Evolutionary conservation across 1,284 basidiomycete species (phyloP).

Genomic region (Exsudoporus floridanus): DNA sequence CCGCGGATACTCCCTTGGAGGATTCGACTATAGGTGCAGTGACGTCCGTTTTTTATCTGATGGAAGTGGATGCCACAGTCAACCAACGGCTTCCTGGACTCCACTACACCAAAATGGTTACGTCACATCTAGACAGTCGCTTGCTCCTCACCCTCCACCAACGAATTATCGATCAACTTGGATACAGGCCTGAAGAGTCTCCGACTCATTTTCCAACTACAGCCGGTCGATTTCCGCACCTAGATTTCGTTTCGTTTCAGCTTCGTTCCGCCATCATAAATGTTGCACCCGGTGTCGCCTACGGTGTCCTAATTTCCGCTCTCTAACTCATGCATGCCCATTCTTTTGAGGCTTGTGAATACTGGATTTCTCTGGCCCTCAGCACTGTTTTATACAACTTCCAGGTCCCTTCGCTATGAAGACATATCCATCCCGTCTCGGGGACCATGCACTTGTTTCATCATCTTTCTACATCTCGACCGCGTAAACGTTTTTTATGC

Average conservation of each 20-base stretch:
- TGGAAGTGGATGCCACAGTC: constrained; percentile 39
- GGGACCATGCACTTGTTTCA: constrained; percentile 33
- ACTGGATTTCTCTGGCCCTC: constrained; percentile 35
- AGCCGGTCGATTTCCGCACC: constrained; percentile 21
- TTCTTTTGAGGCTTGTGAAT: constrained; percentile 38
- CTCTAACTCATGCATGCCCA: constrained; percentile 36
- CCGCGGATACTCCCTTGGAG: constrained; percentile 61
- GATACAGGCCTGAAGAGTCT: constrained; percentile 46
- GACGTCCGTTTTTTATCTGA: constrained; percentile 45
- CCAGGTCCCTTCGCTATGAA: constrained; percentile 42
- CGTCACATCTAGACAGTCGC: constrained; percentile 35
- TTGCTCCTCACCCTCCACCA: constrained; percentile 39
- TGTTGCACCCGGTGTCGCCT: constrained; percentile 22
- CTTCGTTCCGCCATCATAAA: constrained; percentile 29
- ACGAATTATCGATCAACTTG: constrained; percentile 49
- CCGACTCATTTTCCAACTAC: constrained; percentile 10
- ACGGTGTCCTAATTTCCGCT: constrained; percentile 38
- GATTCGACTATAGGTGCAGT: constrained; percentile 50
- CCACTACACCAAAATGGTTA: constrained; percentile 43
- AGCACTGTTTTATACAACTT: constrained; percentile 30
- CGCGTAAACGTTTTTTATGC: constrained; percentile 39
- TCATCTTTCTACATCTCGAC: constrained; percentile 36
- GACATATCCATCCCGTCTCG: constrained; percentile 68
- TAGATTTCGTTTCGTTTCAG: constrained; percentile 27
- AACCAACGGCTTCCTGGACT: constrained; percentile 44